Evolutionary conservation across 2,329 filamentous ascomycete species (phyloP), one percentile per base, ranked within the genome.

Genomic region (Canariomyces notabilis): DNA sequence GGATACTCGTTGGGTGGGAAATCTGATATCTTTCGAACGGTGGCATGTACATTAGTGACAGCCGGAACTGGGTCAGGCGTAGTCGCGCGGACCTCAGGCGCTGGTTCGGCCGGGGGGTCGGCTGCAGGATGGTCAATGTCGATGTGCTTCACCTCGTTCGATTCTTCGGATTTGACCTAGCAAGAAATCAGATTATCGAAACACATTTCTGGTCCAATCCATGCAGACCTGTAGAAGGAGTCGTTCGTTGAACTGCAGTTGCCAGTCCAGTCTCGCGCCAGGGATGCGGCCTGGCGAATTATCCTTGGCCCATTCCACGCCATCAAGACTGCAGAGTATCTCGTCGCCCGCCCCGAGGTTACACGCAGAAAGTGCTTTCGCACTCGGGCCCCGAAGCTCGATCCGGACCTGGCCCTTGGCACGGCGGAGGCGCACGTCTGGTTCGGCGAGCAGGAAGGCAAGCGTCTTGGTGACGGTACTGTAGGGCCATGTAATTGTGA

Each of bases 401-500:
- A 89, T 78, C 46, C 89, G 83, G 18, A 95, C 80, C 66, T 95
- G 89, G 11, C 91, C 91, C 55, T 79, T 84, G 33, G 76, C 74
- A 52, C 81, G 80, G 46, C 91, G 86, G 41, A 91, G 74, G 38
- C 87, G 84, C 59, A 90, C 86, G 63, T 96, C 89, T 37, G 83
- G 82, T 59, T 96, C 90, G 37, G 87, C 87, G 26, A 97, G 77
- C 16, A 94, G 77, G 41, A 96, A 82, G 20, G 88, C 84, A 55
- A 89, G 77, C 32, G 82, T 82, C 43, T 77, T 79, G 22, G 78
- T 85, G 20, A 88, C 80, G 18, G 85, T 85, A 54, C 87, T 95
- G 66, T 88, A 96, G 0, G 91, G 91, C 90, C 91, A 97, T 48
- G 88, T 82, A 29, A 97, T 80, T 7, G 89, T 91, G 18, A 96